Percentiles rank a stretch among this genome's conserved stretches.
phyloP scores from a whole-genome alignment of 2,329 filamentous ascomycete genomes.

The Colletotrichum euphorbiae region DNA sequence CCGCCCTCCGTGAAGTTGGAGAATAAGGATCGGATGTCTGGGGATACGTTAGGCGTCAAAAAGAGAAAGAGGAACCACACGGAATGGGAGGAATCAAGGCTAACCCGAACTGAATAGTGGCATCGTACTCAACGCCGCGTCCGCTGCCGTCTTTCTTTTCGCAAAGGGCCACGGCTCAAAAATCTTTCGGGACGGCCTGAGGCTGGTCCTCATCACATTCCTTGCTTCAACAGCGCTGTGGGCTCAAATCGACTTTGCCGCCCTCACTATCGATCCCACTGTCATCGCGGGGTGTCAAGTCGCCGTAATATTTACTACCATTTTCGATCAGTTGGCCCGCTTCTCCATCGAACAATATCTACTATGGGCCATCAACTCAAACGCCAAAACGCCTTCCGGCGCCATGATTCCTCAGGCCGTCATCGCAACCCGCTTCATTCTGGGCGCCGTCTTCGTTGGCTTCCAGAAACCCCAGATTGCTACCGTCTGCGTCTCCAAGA shows the following conservation, averaged over 20 bases:
- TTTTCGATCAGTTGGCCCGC: conserved; percentile 69
- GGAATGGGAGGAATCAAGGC: conserved; percentile 37
- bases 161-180: conserved; percentile 60
- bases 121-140: conserved; percentile 64
- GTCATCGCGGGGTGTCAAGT: conserved; percentile 62
- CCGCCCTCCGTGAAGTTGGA: not conserved
- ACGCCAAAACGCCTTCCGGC: conserved; percentile 51
- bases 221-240: conserved; percentile 64
- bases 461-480: conserved; percentile 64
- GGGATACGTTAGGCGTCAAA: not conserved
- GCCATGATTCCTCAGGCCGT: conserved; percentile 58
- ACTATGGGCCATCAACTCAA: conserved; percentile 61
- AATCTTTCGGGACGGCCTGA: conserved; percentile 68
- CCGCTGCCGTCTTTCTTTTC: conserved; percentile 58
- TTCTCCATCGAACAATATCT: conserved; percentile 66
- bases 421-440: conserved; percentile 60
- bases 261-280: conserved; percentile 59
- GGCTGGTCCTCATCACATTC: conserved; percentile 72
- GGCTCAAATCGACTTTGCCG: conserved; percentile 64
- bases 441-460: conserved; percentile 67
- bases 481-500: conserved; percentile 63
- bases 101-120: conserved; percentile 55
- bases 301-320: conserved; percentile 62
- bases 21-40: not conserved
- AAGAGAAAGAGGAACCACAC: not conserved